Conservation (phyloP, 179 eudicot species). For the Pouteria campechiana region DNA sequence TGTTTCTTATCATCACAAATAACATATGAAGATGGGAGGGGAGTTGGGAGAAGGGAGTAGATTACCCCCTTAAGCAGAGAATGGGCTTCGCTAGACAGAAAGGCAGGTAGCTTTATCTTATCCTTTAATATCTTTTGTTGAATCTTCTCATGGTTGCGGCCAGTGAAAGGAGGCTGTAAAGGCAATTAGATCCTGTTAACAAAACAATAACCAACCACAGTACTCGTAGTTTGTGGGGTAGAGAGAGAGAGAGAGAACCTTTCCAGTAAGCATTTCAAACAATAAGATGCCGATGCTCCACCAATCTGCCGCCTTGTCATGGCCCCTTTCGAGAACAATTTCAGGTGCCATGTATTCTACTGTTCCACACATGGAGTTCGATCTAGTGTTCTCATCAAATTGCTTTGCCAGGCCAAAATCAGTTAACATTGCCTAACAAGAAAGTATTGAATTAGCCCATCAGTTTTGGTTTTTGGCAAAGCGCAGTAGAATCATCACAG, state of each 20-base stretch:
- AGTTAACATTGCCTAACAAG: constrained; percentile 57
- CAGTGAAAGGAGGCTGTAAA: constrained; percentile 73
- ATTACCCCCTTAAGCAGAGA: constrained; percentile 72
- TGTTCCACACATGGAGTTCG: constrained; percentile 87
- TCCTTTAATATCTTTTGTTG: constrained; percentile 78
- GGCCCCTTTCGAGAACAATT: constrained; percentile 82
- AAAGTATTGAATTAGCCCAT: too few species aligned
- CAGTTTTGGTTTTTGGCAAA: too few species aligned
- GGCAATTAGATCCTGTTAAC: too few species aligned
- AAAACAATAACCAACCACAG: too few species aligned
- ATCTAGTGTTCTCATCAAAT: constrained; percentile 62
- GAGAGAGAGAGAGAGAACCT: constrained; percentile 26
- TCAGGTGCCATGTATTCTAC: constrained; percentile 94
- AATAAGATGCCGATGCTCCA: constrained; percentile 87
- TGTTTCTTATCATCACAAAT: too few species aligned
- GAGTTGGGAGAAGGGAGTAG: neutral
- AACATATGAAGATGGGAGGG: too few species aligned
- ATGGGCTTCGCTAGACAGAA: constrained; percentile 80
- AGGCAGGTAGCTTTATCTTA: constrained; percentile 71
- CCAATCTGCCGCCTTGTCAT: constrained; percentile 93
- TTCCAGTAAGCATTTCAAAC: constrained; percentile 92
- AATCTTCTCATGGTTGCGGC: constrained; percentile 58
- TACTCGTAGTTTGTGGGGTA: too few species aligned
- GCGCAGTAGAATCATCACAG: too few species aligned
- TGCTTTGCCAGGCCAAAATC: constrained; percentile 90